Base-by-base conservation (phyloP, 345 rosid genomes). In the Heritiera littoralis region DNA sequence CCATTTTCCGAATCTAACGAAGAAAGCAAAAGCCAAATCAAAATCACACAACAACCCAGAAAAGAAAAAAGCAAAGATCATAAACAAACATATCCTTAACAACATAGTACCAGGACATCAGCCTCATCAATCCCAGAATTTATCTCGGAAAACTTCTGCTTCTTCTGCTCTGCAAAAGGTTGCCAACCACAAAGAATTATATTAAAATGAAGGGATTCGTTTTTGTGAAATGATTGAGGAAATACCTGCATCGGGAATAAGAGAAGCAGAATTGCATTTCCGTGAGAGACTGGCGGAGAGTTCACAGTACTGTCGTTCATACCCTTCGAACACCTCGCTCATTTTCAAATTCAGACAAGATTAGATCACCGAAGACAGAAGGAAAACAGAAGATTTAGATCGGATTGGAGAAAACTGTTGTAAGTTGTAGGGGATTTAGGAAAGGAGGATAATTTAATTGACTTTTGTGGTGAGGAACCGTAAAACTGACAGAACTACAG, bases 241-340 rank as follows among this genome's bases (percentile, higher is more conserved):
- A 45, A 52, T 82, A 89, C 94, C 94, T 87, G 81, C 86, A 76
- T 84, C 87, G 30, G 87, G 18, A 52, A 92, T 85, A 71, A 86
- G 85, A 69, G 94, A 82, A 61, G 89, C 82, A 18, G 92, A 84
- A 79, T 82, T 81, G 89, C 97, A 92, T 86, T 89, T 94, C 43
- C 92, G 81, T 79, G 94, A 90, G 79, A 94, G 91, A 87, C 84
- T 89, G 28, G 96, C 89, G 14, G 98, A 94, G 86, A 94, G 94
- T 83, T 94, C 97, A 83, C 97, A 94, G 88, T 94, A 94, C 75
- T 90, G 97, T 3, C 97, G 95, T 83, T 92, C 98, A 89, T 94
- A 94, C 43, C 94, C 94, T 82, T 94, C 94, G 73, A 92, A 92
- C 17, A 91, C 96, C 51, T 88, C 92, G 69, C 96, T 94, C 98